Base-by-base conservation (phyloP, 2,329 filamentous ascomycete species). In the Hypoxylon sp. region DNA sequence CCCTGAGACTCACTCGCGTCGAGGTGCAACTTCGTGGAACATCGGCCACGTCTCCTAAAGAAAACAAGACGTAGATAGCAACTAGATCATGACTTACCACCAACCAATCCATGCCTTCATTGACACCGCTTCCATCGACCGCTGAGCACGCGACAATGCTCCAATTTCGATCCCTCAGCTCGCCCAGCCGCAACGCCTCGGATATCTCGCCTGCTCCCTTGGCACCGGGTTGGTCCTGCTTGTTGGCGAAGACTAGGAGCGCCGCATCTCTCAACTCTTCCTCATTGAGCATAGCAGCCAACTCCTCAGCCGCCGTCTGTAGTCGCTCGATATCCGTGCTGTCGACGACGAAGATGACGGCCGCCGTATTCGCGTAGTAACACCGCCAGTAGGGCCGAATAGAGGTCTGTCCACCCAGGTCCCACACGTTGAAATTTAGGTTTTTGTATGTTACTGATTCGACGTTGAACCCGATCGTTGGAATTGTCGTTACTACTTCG, bases 321-420 rank as follows among this genome's bases (percentile, higher is more conserved):
- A 99, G 83, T 70, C 96, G 91, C 76, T 98, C 95, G 76, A 98
- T 96, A 85, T 99, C 96, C 73, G 96, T 99, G 43, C 92, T 96
- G 80, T 99, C 96, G 77, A 99, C 95, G 67, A 99, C 96, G 83
- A 99, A 99, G 76, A 99, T 95, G 71, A 99, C 96, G 16, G 96
- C 96, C 29, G 96, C 95, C 0, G 96, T 99, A 83, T 99, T 98
- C 78, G 94, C 93, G 78, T 98, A 99, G 86, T 99, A 99, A 83
- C 96, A 99, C 79, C 96, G 89, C 96, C 96, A 99, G 84, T 99
- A 99, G 1, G 96, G 96, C 71, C 96, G 89, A 79, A 99, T 99
- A 72, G 92, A 96, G n/a, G 96, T 99, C 85, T 99, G 96, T 39
- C 96, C 96, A 76, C 96, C 95, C 50, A 98, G 86, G 83, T 98